These are phyloP conservation scores for Metschnikowia anglica DNA, from an alignment of 805 yeast species.

Conservation along the genomic window DNA sequence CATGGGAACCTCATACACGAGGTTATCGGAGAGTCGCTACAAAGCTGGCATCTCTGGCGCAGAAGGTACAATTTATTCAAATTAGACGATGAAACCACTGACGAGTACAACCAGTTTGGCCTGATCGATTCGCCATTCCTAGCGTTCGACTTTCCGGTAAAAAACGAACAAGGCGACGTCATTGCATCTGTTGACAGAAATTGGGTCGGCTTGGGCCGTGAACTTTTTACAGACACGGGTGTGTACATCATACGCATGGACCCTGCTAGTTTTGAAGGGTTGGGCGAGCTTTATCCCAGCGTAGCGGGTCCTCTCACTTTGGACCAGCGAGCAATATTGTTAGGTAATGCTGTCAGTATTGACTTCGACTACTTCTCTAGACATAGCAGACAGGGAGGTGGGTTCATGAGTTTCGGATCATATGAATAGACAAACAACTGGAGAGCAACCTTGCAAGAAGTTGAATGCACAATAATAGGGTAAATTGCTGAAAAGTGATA, in stretches of 20 bases:
- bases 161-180: slow-evolving; percentile 54
- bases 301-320: slow-evolving; percentile 57
- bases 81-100: slow-evolving; percentile 39
- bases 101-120: slow-evolving; percentile 75
- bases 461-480: background rate
- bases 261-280: slow-evolving; percentile 60
- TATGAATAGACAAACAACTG: slow-evolving; percentile 26
- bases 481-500: background rate
- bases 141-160: slow-evolving; percentile 81
- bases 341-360: slow-evolving; percentile 86
- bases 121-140: slow-evolving; percentile 82
- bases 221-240: slow-evolving; percentile 91
- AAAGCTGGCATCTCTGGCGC: slow-evolving; percentile 95
- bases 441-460: background rate
- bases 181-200: slow-evolving; percentile 83
- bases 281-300: slow-evolving; percentile 51
- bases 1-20: slow-evolving; percentile 41
- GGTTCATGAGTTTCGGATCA: slow-evolving; percentile 39
- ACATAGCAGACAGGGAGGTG: slow-evolving; percentile 61
- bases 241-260: slow-evolving; percentile 86
- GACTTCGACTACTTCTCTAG: slow-evolving; percentile 98
- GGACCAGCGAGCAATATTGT: slow-evolving; percentile 80
- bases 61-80: slow-evolving; percentile 79
- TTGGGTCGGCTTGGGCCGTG: slow-evolving; percentile 94
- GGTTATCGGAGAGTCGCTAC: slow-evolving; percentile 80